Evolutionary conservation across 2,329 filamentous ascomycete genomes (phyloP), one percentile per base, ranked within the genome.

Genomic region (Herpotrichia juniperi): DNA sequence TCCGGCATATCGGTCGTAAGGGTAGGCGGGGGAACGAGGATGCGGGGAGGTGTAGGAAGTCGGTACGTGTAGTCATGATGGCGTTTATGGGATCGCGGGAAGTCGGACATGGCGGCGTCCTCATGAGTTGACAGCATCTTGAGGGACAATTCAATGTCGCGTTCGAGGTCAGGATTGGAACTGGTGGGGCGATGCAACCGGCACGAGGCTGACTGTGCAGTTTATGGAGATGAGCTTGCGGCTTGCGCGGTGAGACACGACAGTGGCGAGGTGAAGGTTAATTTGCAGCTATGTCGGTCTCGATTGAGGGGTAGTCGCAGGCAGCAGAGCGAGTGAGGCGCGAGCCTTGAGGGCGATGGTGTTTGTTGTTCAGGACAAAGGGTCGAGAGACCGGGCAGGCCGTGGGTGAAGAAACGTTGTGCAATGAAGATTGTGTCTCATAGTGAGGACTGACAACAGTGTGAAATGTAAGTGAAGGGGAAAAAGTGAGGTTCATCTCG

Each of bases 11-110:
- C 71, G 48, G 62, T 63, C 51, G 73, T 69, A 51, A 77, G 69
- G 14, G 73, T 72, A 0, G 78, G 78, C 28, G 78, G 78, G 12
- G 78, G 78, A 17, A 81, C 74, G 40, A 78, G 70, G 57, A 81
- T 79, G 16, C 77, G 75, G 17, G 78, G 78, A 19, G 78, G 77
- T 4, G 76, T 77, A 7, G 79, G 79, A 1, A 80, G 68, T 11
- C 78, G 74, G 58, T 75, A 78, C 12, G 71, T 71, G 64, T 79
- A 80, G 42, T 75, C 74, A 35, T 71, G 61, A 12, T 70, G 66
- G 37, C 66, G 64, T 51, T 54, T 61, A 39, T 70, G 64, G 7
- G 63, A 56, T 21, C 51, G 50, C 7, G 59, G 43, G 14, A 50
- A 57, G 49, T 71, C 70, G 32, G 69, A 67, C 59, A 74, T 63